phyloP scores from a whole-genome alignment of 768 basidiomycete species.

The Pluteus cervinus region DNA sequence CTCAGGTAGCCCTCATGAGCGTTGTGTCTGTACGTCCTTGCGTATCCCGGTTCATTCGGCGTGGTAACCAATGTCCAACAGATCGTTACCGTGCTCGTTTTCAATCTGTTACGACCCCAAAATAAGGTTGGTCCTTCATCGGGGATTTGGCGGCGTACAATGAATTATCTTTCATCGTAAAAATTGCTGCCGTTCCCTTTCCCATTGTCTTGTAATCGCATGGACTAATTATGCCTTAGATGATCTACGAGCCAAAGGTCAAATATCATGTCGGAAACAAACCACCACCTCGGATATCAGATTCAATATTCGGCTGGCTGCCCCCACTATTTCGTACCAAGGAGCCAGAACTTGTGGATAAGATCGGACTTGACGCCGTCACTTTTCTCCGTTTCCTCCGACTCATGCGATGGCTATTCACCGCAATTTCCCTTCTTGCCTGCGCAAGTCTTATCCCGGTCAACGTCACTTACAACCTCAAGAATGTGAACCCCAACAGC shows the following conservation, averaged over 20 bases:
- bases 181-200: not conserved
- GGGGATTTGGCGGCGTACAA: not conserved
- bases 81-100: constrained; percentile 64
- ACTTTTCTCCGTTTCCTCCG: constrained; percentile 89
- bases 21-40: constrained; percentile 52
- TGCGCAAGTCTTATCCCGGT: constrained; percentile 81
- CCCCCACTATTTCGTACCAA: constrained; percentile 77
- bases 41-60: not conserved
- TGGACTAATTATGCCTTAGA: constrained; percentile 34
- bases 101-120: constrained; percentile 80
- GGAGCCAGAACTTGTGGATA: constrained; percentile 85
- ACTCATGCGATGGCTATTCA: constrained; percentile 73
- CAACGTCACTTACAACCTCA: constrained; percentile 80
- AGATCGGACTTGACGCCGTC: constrained; percentile 90
- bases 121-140: constrained; percentile 58
- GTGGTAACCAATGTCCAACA: constrained; percentile 19
- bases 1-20: constrained; percentile 73
- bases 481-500: constrained; percentile 40
- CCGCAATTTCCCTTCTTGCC: constrained; percentile 51
- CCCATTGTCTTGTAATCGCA: too few relatives aligned
- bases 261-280: constrained; percentile 83
- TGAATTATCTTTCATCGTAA: not conserved
- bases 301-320: constrained; percentile 85
- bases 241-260: constrained; percentile 90
- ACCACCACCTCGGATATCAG: constrained; percentile 73